Base-by-base conservation (phyloP, 31 red algal species). In the Asparagopsis taxiformis region DNA sequence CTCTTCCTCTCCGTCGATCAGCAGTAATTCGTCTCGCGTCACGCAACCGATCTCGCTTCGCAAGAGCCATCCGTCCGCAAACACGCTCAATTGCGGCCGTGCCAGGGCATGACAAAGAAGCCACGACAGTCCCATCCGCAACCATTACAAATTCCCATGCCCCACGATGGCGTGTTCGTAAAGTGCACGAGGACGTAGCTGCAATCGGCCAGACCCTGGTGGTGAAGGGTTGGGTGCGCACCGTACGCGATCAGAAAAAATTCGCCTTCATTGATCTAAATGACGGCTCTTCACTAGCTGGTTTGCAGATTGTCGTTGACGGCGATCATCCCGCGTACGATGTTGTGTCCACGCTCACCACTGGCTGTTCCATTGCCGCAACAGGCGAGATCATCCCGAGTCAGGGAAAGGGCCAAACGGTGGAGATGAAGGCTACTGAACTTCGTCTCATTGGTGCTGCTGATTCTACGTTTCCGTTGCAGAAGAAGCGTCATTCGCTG, bases 211-310 rank as follows among this genome's bases (percentile, higher is more conserved):
- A 32, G 37, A 75, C 68, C 41, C 66, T 97, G 37, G 72, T 41
- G 21, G 84, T 98, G 37, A 90, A 91, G 19, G 95, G 95, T 3
- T 99, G 96, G 96, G 81, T 99, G 0, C 91, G 96, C 26, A 79
- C 96, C 5, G 84, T 88, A 37, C 91, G 96, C 13, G 88, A 92
- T 11, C 87, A 94, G 43, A 91, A 91, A 76, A 41, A 68, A 39
- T 99, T 99, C 57, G 86, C 91, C 21, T 99, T 99, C 35, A 53
- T 99, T 7, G 63, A 88, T 33, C 72, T 99, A 16, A 99, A 99
- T 57, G 96, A 99, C 78, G 96, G 96, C 24, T 82, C 91, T 8
- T 84, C 62, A 31, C 65, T 99, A 15, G 55, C 80, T 24, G 82
- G 82, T 1, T 28, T 99, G 31, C 96, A 99, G 39, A 68, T 94